Base-by-base conservation (phyloP, 1,284 basidiomycete species). In the Ustilago esculenta region DNA sequence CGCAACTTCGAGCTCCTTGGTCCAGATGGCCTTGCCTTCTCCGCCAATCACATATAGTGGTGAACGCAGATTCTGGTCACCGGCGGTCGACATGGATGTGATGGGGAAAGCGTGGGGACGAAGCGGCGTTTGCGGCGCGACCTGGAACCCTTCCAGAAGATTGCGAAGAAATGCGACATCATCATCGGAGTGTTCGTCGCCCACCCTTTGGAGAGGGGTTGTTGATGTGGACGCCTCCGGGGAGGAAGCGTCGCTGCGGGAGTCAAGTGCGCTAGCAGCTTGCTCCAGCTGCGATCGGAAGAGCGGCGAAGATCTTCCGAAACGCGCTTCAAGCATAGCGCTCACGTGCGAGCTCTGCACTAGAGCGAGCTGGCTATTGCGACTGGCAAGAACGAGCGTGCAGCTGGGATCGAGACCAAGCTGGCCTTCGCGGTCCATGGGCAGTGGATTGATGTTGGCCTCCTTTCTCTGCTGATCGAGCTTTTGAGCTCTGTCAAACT, bases 1-100 rank as follows among this genome's bases (percentile, higher is more conserved):
- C 21, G 90, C 89, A 18, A 90, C 90, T 82, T 98, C 94, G 59
- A 98, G 88, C 80, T 97, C 94, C 80, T 92, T 91, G 25, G 94
- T 97, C 94, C 94, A 98, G 15, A 98, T 84, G 0, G 90, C 89
- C 82, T 94, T 93, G 55, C 82, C 81, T 33, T 83, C 83, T 24
- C 84, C 84, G 15, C 84, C 84, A 41, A 84, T 82, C 21, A 86
- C 83, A 74, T 87, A 86, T 15, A 87, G 78, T 0, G 85, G 85
- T 34, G 85, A 85, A 29, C 82, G 89, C 82, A 94, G 90, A 79
- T 98, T 95, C 73, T 90, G 90, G 84, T 98, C 96, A 9, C 94
- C 95, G 8, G 88, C 89, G 1, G 92, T 96, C 32, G 90, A 86
- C 90, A 95, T 94, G 83, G 92, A 92, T 18, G 87, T 88, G 40